Evolutionary conservation across 2,329 filamentous ascomycete genomes (phyloP), one percentile per base, ranked within the genome.

Genomic region (Colletotrichum cuscutae): DNA sequence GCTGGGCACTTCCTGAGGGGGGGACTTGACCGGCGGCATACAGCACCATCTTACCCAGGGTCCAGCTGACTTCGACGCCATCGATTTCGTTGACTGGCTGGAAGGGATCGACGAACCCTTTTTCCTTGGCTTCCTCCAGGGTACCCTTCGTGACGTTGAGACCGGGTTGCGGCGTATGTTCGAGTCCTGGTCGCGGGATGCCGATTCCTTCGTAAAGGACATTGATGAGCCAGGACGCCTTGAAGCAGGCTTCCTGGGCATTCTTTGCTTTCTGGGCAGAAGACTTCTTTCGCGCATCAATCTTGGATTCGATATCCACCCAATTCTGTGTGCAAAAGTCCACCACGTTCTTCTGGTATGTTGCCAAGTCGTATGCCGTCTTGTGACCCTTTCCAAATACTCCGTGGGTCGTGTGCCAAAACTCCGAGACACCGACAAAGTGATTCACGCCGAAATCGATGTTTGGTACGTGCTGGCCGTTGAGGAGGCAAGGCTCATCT

Each of bases 361-460:
- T 95, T 74, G 92, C 90, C 76, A 98, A 94, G 78, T 98, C 95
- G 81, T 98, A 99, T 0, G 94, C 91, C 28, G 60, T 72, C 76
- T 94, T 92, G 76, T 94, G 92, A 74, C 90, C 88, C 75, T 94
- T 91, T 4, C 91, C 91, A 77, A 99, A 98, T 2, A 98, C 92
- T 67, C 97, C 95, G 78, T 99, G 97, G 0, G 97, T 99, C 0
- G 96, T 97, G 81, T 99, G 97, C 96, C 97, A 99, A 83, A 97
- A 99, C 80, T 99, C 97, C 1, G 96, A 98, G 4, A 99, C 96
- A 12, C 97, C 97, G 32, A 99, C 92, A 78, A 99, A 99, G 81
- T 98, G 97, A 78, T 99, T 99, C 46, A 98, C 92, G 74, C 97
- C 93, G 79, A 98, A 99, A 80, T 99, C 97, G 75, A 99, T 98